These are phyloP conservation scores for Clarireedia hainanense DNA, from an alignment of 2,329 filamentous ascomycete genomes.

Conservation along the genomic window DNA sequence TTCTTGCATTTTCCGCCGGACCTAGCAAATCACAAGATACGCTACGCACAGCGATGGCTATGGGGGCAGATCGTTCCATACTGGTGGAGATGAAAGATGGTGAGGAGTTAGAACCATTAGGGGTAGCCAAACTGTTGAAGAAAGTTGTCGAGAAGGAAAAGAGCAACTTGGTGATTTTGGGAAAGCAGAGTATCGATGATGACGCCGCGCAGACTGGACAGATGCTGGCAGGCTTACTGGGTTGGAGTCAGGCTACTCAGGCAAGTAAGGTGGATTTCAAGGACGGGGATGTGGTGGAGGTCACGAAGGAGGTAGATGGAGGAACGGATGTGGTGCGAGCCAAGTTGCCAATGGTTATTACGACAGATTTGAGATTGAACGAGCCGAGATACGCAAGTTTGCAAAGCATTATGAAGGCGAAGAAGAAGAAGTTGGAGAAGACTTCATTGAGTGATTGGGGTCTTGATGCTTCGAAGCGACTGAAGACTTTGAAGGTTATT, in stretches of 20 bases:
- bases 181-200: constrained; percentile 98
- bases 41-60: constrained; percentile 93
- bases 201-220: constrained; percentile 93
- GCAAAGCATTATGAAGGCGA: constrained; percentile 99
- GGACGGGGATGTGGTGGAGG: constrained; percentile 60
- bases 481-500: constrained; percentile 86
- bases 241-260: constrained; percentile 93
- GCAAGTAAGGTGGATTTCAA: constrained; percentile 74
- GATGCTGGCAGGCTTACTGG: constrained; percentile 89
- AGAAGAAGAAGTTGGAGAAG: constrained; percentile 99
- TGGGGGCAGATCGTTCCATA: constrained; percentile 90
- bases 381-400: constrained; percentile 90
- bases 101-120: constrained; percentile 75
- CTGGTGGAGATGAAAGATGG: constrained; percentile 75
- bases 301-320: constrained; percentile 90
- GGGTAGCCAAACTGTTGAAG: constrained; percentile 83
- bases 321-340: constrained; percentile 83
- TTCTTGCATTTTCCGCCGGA: constrained; percentile 81
- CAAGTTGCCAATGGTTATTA: constrained; percentile 86
- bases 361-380: constrained; percentile 89
- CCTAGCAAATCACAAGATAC: constrained; percentile 82
- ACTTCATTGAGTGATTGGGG: constrained; percentile 77
- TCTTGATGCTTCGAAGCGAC: constrained; percentile 61
- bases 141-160: constrained; percentile 76
- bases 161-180: constrained; percentile 85